Percentiles rank a stretch among this genome's conserved stretches.
Evolutionary conservation across 1,284 basidiomycete species (phyloP).

Genomic region (Cryptococcus amylolentus): DNA sequence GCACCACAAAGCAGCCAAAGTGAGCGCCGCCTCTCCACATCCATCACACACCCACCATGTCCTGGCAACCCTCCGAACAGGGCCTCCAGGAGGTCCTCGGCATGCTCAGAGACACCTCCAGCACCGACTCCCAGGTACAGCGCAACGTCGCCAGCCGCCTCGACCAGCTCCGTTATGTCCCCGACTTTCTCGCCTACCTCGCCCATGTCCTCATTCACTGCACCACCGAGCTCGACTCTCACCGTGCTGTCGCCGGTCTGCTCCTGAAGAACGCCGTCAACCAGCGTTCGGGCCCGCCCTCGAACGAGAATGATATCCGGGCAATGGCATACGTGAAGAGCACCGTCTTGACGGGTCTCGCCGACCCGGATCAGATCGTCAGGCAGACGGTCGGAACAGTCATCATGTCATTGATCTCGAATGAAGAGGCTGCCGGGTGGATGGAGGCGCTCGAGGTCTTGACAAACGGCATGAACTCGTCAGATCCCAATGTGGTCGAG

Average conservation of each 20-base stretch:
- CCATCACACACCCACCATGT: constrained; percentile 26
- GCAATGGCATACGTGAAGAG: constrained; percentile 75
- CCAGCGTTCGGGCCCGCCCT: constrained; percentile 21
- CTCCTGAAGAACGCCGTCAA: constrained; percentile 87
- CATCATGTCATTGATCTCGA: constrained; percentile 79
- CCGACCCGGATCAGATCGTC: constrained; percentile 74
- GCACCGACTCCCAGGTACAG: constrained; percentile 48
- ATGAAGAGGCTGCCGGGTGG: constrained; percentile 84
- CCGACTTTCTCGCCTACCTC: constrained; percentile 95
- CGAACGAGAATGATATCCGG: constrained; percentile 27
- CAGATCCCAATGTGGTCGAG: constrained; percentile 73
- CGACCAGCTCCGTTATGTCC: constrained; percentile 78
- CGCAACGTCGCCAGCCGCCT: constrained; percentile 65
- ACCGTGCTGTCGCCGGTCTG: constrained; percentile 92
- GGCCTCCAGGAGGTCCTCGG: constrained; percentile 49
- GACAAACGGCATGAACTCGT: constrained; percentile 69
- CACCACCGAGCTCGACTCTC: constrained; percentile 71
- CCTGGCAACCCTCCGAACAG: constrained; percentile 46
- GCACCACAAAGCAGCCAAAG: too few species aligned
- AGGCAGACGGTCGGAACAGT: constrained; percentile 87
- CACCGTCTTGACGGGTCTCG: constrained; percentile 75
- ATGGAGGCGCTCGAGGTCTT: constrained; percentile 83
- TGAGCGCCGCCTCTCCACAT: neutral
- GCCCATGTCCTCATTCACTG: constrained; percentile 79
- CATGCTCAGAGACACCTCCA: constrained; percentile 51